Base-by-base conservation (phyloP, 345 rosid genomes). In the Lumnitzera littorea region DNA sequence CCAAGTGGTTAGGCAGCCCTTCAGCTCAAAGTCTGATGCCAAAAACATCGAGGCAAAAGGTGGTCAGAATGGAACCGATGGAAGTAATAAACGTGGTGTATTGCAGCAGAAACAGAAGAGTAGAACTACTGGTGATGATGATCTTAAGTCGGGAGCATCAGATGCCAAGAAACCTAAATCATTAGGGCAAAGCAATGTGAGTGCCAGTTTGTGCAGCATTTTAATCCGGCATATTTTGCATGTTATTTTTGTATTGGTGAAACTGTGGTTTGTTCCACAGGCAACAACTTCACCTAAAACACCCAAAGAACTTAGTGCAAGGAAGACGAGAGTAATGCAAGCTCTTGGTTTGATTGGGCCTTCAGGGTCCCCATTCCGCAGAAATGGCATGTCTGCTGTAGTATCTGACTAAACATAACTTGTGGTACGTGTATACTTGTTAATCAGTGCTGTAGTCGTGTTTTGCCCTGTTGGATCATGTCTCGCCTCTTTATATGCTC, bases 241-340 rank as follows among this genome's bases (percentile, higher is more conserved):
- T 36, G 43, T 36, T 36, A 36, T 36, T 36, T 36, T 1, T 36
- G 43, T 5, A 9, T 36, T 36, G 43, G 7, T 36, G 43, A 9
- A 5, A 36, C 11, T 36, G 9, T 7, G 11, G 53, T 36, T 29
- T 59, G 60, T 57, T 9, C 13, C 56, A 20, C 64, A 80, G 85
- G 72, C 61, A 49, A 36, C 36, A 47, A 49, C 51, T 11, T 53
- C 64, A 6, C 56, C 53, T 1, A 72, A 51, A 62, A 59, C 60
- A 54, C 68, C 72, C 9, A 69, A 67, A 53, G 78, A 67, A 50
- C 72, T 67, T 14, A 78, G 81, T 24, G 70, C 74, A 2, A 70
- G 88, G 51, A 67, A 75, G 68, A 43, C 63, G 41, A 79, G 82
- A 76, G 92, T 86, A 61, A 83, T 83, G 87, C 78, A 76, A 68